phyloP scores from a whole-genome alignment of 768 basidiomycete species.

The Lentinula aciculospora region DNA sequence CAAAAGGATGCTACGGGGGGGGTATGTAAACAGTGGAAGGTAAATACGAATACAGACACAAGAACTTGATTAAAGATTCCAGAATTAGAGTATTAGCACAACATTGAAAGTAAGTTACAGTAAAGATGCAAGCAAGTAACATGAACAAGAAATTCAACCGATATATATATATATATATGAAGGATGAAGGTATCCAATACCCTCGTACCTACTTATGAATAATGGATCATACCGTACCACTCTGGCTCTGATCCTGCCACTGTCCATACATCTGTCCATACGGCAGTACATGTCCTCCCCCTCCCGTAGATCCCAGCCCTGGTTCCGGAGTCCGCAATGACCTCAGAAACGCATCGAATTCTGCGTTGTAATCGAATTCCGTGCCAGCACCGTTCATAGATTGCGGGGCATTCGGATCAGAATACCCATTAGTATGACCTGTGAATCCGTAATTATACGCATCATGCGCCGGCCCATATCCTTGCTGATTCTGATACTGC shows the following conservation, averaged over 20 bases:
- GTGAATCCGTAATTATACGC: not conserved
- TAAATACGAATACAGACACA: not conserved
- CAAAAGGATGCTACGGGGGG: not conserved
- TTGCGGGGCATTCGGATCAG: not conserved
- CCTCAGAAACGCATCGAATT: not conserved
- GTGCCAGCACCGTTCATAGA: not conserved
- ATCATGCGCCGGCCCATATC: not conserved
- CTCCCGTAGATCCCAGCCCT: not conserved
- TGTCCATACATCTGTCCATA: slow-evolving; percentile 4
- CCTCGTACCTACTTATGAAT: not conserved
- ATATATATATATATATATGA: not conserved
- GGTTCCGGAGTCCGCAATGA: not conserved
- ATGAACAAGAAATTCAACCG: too few relatives aligned
- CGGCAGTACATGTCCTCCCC: not conserved
- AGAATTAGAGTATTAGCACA: not conserved
- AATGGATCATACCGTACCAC: not conserved
- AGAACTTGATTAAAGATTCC: not conserved
- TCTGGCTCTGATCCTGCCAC: not conserved
- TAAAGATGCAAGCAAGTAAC: not conserved
- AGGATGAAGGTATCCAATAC: not conserved
- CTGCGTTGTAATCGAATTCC: not conserved
- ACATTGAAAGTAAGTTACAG: not conserved
- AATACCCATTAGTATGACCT: not conserved
- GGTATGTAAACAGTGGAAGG: not conserved
- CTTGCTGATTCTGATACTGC: not conserved